Evolutionary conservation across 495 filamentous ascomycete genomes (phyloP), one percentile per base, ranked within the genome.

Genomic region (Daldinia loculata): DNA sequence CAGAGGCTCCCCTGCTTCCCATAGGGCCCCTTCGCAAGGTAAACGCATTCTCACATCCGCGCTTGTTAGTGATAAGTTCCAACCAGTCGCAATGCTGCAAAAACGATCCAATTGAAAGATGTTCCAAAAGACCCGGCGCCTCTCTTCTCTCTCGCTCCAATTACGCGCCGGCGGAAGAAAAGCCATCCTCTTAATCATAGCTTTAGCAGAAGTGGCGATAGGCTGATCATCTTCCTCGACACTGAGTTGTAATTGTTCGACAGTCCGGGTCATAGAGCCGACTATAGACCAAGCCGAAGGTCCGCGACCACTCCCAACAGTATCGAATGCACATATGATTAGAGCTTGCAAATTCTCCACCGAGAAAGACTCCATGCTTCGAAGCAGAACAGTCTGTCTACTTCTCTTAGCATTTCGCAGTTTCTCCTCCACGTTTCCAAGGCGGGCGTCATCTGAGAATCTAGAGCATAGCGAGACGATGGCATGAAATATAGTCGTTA

Each of bases 51-150:
- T 41, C 38, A 41, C 38, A n/a, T 41, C 38, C 5, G 38, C 15
- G 15, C 38, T 41, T 41, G 38, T 41, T n/a, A 41, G 15, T 6
- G 38, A 41, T 7, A 41, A 41, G 15, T 41, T 41, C 38, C 38
- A 41, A 41, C 38, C 74, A 53, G 72, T 78, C 73, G 60, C 45
- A 48, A 63, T 71, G 15, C 71, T 80, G 61, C 75, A 79, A 53
- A 72, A 83, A 27, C 79, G 70, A 56, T 84, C 80, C 6, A 82
- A 66, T 3, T 75, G 51, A 56, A 83, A 84, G 11, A 84, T 73
- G 36, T 78, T 82, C 81, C 80, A 82, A 63, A 83, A 83, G 2
- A 83, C 59, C 19, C 80, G 63, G 22, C 81, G 69, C 12, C 67
- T 67, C 1, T 63, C 81, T 64, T 56, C 79, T 70, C 64, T 81